These are phyloP conservation scores for Alternaria ethzedia DNA, from an alignment of 2,329 filamentous ascomycete species.

Conservation along the genomic window DNA sequence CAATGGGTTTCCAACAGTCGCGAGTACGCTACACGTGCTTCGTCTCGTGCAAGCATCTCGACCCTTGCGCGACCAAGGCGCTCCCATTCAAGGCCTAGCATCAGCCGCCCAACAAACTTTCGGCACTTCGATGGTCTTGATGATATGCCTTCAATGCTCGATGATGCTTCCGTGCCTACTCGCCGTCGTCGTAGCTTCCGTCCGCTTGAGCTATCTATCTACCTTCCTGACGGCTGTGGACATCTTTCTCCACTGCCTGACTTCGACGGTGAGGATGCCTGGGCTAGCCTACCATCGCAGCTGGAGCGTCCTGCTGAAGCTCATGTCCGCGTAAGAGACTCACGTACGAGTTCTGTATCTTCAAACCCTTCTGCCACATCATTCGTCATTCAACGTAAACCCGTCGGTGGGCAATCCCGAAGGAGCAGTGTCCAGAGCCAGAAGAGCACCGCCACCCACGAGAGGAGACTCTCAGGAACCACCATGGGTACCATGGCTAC, in stretches of 20 bases:
- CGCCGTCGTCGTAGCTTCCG: slow-evolving; percentile 45
- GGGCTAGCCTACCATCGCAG: slow-evolving; percentile 31
- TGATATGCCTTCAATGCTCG: slow-evolving; percentile 41
- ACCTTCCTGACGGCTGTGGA: slow-evolving; percentile 38
- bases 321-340: slow-evolving; percentile 40
- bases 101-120: slow-evolving; percentile 47
- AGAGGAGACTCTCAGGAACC: slow-evolving; percentile 28
- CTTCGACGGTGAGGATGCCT: slow-evolving; percentile 38
- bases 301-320: slow-evolving; percentile 43
- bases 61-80: slow-evolving; percentile 40
- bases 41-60: slow-evolving; percentile 41
- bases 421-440: slow-evolving; percentile 40
- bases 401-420: slow-evolving; percentile 37
- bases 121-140: slow-evolving; percentile 42
- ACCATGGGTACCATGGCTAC: slow-evolving; percentile 31
- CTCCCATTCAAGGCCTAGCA: slow-evolving; percentile 45
- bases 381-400: slow-evolving; percentile 43
- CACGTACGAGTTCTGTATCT: slow-evolving; percentile 34
- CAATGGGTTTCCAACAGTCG: slow-evolving; percentile 45
- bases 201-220: slow-evolving; percentile 50
- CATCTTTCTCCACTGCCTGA: slow-evolving; percentile 50
- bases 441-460: slow-evolving; percentile 24
- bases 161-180: slow-evolving; percentile 39
- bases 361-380: slow-evolving; percentile 32
- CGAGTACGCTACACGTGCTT: slow-evolving; percentile 45